These are phyloP conservation scores for Paulownia fortunei DNA, from an alignment of 257 asterid genomes.

Conservation along the genomic window DNA sequence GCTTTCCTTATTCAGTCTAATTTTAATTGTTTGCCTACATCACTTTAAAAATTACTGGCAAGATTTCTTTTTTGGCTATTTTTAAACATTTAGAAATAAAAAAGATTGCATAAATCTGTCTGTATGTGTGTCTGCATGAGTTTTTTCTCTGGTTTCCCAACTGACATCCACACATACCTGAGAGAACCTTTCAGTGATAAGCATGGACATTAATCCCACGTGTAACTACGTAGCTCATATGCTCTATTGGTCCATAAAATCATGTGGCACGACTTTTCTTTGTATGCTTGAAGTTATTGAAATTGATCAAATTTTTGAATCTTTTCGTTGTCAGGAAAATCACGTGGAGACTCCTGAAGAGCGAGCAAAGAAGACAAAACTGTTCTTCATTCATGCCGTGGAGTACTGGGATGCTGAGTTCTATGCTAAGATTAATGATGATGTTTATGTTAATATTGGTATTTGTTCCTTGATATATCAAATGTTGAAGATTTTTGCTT, in stretches of 20 bases:
- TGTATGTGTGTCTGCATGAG: not conserved
- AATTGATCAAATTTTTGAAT: conserved; percentile 6
- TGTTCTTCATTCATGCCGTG: conserved; percentile 74
- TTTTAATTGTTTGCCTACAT: not conserved
- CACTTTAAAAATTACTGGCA: not conserved
- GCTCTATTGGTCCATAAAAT: conserved; percentile 4
- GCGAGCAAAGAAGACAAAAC: conserved; percentile 66
- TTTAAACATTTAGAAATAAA: not conserved
- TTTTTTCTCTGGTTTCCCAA: not conserved
- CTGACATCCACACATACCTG: not conserved
- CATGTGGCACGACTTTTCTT: not conserved
- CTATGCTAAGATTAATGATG: conserved; percentile 80
- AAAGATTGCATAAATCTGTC: not conserved
- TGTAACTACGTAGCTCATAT: not conserved
- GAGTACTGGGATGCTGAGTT: conserved; percentile 93
- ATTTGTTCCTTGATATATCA: conserved; percentile 27
- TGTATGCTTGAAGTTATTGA: conserved; percentile 10
- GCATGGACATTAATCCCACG: not conserved
- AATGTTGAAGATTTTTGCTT: not conserved
- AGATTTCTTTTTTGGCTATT: conserved; percentile 2
- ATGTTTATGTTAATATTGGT: conserved; percentile 86
- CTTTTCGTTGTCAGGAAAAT: conserved; percentile 59
- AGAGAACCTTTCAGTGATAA: not conserved
- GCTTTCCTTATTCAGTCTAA: not conserved
- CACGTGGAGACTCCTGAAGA: conserved; percentile 69